Evolutionary conservation across 148 eudicot species (phyloP), one percentile per base, ranked within the genome.

Genomic region (Chenopodium formosanum): DNA sequence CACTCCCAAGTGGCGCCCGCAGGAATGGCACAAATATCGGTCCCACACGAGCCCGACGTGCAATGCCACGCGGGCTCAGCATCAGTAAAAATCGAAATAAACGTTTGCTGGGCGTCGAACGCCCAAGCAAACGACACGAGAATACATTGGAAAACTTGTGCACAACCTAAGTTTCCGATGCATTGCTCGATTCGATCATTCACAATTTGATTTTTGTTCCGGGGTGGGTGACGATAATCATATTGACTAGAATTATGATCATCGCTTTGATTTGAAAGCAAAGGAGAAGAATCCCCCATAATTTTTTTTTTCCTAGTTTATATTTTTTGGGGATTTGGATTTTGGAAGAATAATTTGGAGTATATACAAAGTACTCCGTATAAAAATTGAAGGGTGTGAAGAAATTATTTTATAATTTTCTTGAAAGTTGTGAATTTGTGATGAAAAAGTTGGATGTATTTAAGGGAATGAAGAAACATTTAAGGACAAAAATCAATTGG

Each of bases 81-180:
- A 58, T 94, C 93, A 1, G 98, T 88, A 74, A 94, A 90, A 10
- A 92, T 84, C 14, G 88, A 90, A 68, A 94, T 89, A 83, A 94
- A 92, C 27, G 91, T 83, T 73, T 92, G 94, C 79, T 94, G 98
- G 1, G 97, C 93, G 48, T 92, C 94, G 64, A 94, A 92, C 50
- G 87, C 83, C 90, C 96, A 90, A 0, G 92, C 88, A 0, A 94
- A n/a, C 0, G 96, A 94, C 0, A 92, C 87, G 0, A 94, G 82
- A 2, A 79, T 14, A 16, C 83, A 88, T 44, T 94, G 93, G 2
- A 92, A 11, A 4, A 91, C 72, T 46, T 92, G 97, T 0, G 73
- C 29, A 92, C 92, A 89, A 14, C 90, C 90, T 17, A 92, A 85
- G n/a, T 84, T 86, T 22, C 93, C 91, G 4, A 92, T 85, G 70